phyloP scores from a whole-genome alignment of 2,329 filamentous ascomycete species.

The Aspergillus nomiae region DNA sequence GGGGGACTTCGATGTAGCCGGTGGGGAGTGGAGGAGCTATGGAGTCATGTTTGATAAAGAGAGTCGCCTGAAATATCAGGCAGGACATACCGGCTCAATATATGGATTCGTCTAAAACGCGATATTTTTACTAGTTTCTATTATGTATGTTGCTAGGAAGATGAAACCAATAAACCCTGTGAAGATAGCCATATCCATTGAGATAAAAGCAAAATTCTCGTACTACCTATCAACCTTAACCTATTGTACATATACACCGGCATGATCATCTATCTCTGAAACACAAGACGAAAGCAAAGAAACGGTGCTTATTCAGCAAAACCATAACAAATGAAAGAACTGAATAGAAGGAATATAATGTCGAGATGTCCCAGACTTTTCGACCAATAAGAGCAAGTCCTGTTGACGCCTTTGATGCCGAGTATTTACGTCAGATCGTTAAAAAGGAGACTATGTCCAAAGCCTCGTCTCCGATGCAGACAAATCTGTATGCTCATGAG shows the following conservation, averaged over 20 bases:
- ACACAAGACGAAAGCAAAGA: constrained; percentile 9
- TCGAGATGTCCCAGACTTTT: constrained; percentile 24
- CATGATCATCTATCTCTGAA: constrained; percentile 21
- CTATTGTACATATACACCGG: constrained; percentile 25
- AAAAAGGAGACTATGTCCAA: constrained; percentile 23
- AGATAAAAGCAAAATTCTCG: not conserved
- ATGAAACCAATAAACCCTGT: not conserved
- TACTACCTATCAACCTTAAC: not conserved
- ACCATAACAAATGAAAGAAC: constrained; percentile 18
- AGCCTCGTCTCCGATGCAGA: constrained; percentile 13
- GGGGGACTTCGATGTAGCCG: not conserved
- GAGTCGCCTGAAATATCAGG: constrained; percentile 18
- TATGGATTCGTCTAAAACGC: not conserved
- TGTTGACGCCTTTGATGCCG: constrained; percentile 30
- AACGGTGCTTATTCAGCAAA: constrained; percentile 3
- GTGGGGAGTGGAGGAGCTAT: constrained; percentile 1
- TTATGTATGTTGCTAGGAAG: not conserved
- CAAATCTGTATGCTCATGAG: constrained; percentile 13
- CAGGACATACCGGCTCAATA: not conserved
- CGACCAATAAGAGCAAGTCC: constrained; percentile 22
- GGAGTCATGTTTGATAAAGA: constrained; percentile 9
- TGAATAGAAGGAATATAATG: constrained; percentile 21
- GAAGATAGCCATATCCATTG: not conserved
- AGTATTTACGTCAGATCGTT: constrained; percentile 32
- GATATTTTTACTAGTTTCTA: not conserved